Evolutionary conservation across 352 stramenopile genomes (phyloP).

Genomic region (Globisporangium spinosum): DNA sequence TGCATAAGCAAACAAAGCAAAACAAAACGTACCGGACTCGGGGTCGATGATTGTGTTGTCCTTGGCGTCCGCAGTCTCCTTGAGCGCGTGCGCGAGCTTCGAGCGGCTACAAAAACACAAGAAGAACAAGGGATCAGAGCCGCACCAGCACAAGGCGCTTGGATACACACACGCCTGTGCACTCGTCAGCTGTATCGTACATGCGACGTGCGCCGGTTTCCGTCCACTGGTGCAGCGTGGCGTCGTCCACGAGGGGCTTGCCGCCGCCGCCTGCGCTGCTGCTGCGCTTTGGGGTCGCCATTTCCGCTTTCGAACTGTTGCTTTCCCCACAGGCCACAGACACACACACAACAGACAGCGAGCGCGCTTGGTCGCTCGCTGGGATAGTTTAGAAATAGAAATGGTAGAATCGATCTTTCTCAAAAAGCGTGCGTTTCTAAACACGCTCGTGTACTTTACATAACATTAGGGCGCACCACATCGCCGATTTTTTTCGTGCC

Average conservation of each 20-base stretch:
- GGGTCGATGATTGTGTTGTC: constrained; percentile 11
- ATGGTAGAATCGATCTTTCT: background rate
- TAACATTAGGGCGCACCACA: background rate
- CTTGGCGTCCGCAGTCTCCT: constrained; percentile 23
- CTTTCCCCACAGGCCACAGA: background rate
- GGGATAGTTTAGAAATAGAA: background rate
- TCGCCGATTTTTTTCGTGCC: background rate
- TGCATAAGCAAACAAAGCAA: background rate
- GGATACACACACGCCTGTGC: background rate
- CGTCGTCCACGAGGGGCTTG: constrained; percentile 48
- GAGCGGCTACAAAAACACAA: constrained; percentile 25
- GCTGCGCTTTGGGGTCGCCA: constrained; percentile 27
- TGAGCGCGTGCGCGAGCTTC: constrained; percentile 38
- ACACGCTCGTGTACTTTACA: background rate
- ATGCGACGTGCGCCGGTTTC: constrained; percentile 51
- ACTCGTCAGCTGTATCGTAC: constrained; percentile 29
- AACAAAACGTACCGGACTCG: constrained; percentile 25
- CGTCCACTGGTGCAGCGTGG: constrained; percentile 56
- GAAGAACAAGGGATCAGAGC: background rate
- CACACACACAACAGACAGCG: too few species aligned
- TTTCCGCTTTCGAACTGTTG: constrained; percentile 4
- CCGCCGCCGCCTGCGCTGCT: constrained; percentile 17
- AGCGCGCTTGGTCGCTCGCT: background rate
- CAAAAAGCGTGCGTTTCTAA: background rate
- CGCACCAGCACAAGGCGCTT: background rate